A percentile compares a stretch with the other conserved stretches of the same genome.
Evolutionary conservation across 331 rosid genomes (phyloP).

Genomic region (Malus hybrid): DNA sequence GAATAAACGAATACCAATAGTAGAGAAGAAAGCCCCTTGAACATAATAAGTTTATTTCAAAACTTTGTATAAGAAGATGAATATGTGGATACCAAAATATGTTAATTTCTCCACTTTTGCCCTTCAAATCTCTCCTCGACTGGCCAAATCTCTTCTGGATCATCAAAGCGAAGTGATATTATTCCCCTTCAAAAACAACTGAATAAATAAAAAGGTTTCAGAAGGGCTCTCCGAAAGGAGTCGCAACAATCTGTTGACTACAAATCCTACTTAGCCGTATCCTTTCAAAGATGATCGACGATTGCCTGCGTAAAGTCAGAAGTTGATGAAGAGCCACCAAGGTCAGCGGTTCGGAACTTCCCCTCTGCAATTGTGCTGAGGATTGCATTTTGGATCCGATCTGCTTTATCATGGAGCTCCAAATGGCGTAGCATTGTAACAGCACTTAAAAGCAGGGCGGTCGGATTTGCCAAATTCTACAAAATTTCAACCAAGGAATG

Average conservation of each 20-base stretch:
- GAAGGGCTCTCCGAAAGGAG: conserved; percentile 10
- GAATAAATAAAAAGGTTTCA: background rate
- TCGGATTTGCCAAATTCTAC: conserved; percentile 93
- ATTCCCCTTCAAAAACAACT: background rate
- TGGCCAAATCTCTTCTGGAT: background rate
- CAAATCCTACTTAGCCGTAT: background rate
- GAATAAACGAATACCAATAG: too few relatives aligned
- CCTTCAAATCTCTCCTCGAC: background rate
- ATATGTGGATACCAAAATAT: background rate
- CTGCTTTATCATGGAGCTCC: conserved; percentile 70
- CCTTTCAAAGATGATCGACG: conserved; percentile 62
- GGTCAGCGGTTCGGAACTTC: conserved; percentile 89
- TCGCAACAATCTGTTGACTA: conserved; percentile 24
- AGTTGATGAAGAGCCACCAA: conserved; percentile 80
- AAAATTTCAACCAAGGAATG: conserved; percentile 17
- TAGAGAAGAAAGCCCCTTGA: background rate
- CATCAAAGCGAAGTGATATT: background rate
- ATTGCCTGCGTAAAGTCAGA: conserved; percentile 72
- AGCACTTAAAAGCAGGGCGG: conserved; percentile 83
- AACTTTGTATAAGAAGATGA: background rate
- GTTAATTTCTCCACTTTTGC: background rate
- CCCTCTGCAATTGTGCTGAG: conserved; percentile 86
- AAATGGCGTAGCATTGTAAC: conserved; percentile 91
- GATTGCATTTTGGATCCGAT: conserved; percentile 69
- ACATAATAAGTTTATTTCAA: background rate